Evolutionary conservation across 495 filamentous ascomycete species (phyloP).

Genomic region (Aspergillus biplanus): DNA sequence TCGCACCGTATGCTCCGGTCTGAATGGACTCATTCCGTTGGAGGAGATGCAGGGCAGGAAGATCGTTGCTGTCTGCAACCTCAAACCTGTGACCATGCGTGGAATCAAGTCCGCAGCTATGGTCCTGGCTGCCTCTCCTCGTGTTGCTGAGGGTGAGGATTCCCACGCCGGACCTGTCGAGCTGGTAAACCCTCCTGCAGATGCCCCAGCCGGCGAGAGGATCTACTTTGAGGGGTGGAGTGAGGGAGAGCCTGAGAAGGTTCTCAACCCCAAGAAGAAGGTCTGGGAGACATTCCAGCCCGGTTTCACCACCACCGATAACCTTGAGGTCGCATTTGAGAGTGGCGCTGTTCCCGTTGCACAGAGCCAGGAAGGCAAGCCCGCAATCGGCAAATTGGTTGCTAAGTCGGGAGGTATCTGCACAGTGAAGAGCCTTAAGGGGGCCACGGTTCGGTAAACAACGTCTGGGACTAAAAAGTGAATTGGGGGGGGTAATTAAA

Average conservation of each 20-base stretch:
- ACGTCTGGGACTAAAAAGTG: neutral
- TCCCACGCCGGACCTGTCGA: constrained; percentile 90
- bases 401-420: constrained; percentile 73
- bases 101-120: constrained; percentile 94
- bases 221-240: constrained; percentile 93
- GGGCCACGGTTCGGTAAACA: constrained; percentile 66
- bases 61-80: constrained; percentile 92
- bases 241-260: constrained; percentile 82
- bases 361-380: constrained; percentile 62
- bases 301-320: constrained; percentile 84
- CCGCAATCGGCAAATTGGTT: constrained; percentile 67
- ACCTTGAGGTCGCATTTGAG: constrained; percentile 79
- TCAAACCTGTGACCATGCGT: constrained; percentile 98
- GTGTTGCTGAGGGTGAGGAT: constrained; percentile 74
- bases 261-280: constrained; percentile 99
- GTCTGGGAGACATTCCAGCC: constrained; percentile 95
- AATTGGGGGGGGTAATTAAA: neutral
- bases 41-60: constrained; percentile 96
- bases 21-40: constrained; percentile 90
- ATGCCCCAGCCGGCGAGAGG: constrained; percentile 77
- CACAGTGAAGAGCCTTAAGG: constrained; percentile 71
- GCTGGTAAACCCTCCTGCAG: constrained; percentile 84
- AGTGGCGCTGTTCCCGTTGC: constrained; percentile 62
- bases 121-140: constrained; percentile 93
- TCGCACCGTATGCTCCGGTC: constrained; percentile 92